Conservation (phyloP, 2,329 filamentous ascomycete species). For the Aspergillus sp. region DNA sequence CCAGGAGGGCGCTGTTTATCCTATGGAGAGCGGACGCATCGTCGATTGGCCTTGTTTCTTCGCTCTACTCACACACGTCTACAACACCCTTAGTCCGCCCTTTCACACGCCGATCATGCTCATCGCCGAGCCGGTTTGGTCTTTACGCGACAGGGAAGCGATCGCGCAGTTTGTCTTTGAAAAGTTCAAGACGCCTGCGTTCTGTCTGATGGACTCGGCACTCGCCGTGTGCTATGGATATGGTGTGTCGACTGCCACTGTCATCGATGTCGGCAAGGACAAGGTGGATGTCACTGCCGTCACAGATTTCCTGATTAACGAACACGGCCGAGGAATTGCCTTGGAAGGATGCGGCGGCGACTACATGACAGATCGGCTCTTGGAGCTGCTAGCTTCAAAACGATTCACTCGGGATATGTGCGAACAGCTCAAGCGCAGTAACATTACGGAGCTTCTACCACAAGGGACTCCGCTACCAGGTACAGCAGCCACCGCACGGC, state of each 20-base stretch:
- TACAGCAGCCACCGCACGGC: slow-evolving; percentile 45
- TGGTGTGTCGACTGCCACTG: slow-evolving; percentile 77
- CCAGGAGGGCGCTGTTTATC: slow-evolving; percentile 87
- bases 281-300: slow-evolving; percentile 94
- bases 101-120: slow-evolving; percentile 95
- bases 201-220: slow-evolving; percentile 88
- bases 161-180: slow-evolving; percentile 96
- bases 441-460: slow-evolving; percentile 65
- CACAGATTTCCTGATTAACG: slow-evolving; percentile 77
- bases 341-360: slow-evolving; percentile 78
- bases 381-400: slow-evolving; percentile 65
- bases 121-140: slow-evolving; percentile 89
- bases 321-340: slow-evolving; percentile 66
- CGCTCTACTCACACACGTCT: slow-evolving; percentile 88
- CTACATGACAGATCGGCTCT: slow-evolving; percentile 76
- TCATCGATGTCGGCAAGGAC: slow-evolving; percentile 88
- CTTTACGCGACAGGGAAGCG: slow-evolving; percentile 80
- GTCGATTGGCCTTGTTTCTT: slow-evolving; percentile 92
- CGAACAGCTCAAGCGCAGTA: slow-evolving; percentile 67
- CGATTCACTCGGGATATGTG: slow-evolving; percentile 66
- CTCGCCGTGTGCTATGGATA: slow-evolving; percentile 82
- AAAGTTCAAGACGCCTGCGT: slow-evolving; percentile 91
- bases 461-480: slow-evolving; percentile 59
- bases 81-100: slow-evolving; percentile 84
- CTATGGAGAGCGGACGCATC: slow-evolving; percentile 79